A percentile compares a stretch with the other conserved stretches of the same genome.
Conservation (phyloP, 2,329 filamentous ascomycete species). For the Talaromyces sp. region DNA sequence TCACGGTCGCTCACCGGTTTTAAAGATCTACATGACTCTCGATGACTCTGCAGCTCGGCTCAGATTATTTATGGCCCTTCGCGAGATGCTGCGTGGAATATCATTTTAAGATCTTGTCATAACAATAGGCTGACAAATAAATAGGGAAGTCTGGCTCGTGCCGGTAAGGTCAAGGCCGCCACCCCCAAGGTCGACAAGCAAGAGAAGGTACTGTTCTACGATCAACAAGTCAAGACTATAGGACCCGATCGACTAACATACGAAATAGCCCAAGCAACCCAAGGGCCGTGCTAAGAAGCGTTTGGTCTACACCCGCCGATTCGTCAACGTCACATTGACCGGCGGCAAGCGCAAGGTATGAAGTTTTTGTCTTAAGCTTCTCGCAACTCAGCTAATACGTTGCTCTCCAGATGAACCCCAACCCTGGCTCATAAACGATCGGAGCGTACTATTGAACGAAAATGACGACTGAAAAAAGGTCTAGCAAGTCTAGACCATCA, state of each 20-base stretch:
- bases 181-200: slow-evolving; percentile 61
- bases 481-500: not conserved
- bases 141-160: slow-evolving; percentile 71
- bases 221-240: not conserved
- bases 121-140: not conserved
- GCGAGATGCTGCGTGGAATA: not conserved
- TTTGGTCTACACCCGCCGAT: slow-evolving; percentile 86
- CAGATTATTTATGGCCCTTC: not conserved
- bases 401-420: slow-evolving; percentile 18
- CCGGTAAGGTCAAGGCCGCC: slow-evolving; percentile 88
- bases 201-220: slow-evolving; percentile 14
- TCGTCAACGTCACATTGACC: slow-evolving; percentile 89
- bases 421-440: slow-evolving; percentile 18
- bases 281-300: slow-evolving; percentile 94
- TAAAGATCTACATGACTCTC: not conserved
- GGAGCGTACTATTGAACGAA: slow-evolving; percentile 6
- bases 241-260: slow-evolving; percentile 56
- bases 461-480: slow-evolving; percentile 6
- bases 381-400: not conserved
- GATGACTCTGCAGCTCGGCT: not conserved
- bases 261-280: slow-evolving; percentile 89
- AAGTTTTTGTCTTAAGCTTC: not conserved
- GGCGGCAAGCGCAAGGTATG: slow-evolving; percentile 92
- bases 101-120: not conserved
- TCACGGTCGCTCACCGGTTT: not conserved